Evolutionary conservation across 2,329 filamentous ascomycete genomes (phyloP).

Genomic region (Rutstroemia sp.): DNA sequence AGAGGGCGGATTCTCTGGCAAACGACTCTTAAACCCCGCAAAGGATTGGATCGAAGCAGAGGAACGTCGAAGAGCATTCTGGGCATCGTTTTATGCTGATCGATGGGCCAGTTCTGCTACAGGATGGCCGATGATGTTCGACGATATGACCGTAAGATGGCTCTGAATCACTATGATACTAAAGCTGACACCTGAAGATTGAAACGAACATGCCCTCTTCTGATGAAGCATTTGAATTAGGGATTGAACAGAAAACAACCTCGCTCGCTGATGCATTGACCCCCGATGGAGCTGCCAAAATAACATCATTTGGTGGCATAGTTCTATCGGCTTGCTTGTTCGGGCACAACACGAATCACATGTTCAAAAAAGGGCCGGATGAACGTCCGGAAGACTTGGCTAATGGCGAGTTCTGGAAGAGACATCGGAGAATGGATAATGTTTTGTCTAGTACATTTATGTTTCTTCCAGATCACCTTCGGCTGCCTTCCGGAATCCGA

Average conservation of each 20-base stretch:
- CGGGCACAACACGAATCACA: constrained; percentile 72
- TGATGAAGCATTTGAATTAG: constrained; percentile 67
- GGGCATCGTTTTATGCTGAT: constrained; percentile 77
- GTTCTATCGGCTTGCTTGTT: constrained; percentile 72
- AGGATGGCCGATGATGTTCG: constrained; percentile 79
- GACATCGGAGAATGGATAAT: constrained; percentile 77
- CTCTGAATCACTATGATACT: constrained; percentile 5
- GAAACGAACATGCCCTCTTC: constrained; percentile 72
- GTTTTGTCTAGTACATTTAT: constrained; percentile 71
- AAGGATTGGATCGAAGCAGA: constrained; percentile 75
- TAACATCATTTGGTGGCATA: constrained; percentile 67
- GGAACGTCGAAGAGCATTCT: constrained; percentile 79
- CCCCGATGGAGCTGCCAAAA: constrained; percentile 41
- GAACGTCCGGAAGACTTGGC: constrained; percentile 69
- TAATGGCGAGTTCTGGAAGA: constrained; percentile 75
- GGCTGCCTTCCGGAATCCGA: constrained; percentile 60
- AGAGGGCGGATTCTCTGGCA: constrained; percentile 49
- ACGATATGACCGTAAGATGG: constrained; percentile 50
- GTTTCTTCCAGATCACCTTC: constrained; percentile 66
- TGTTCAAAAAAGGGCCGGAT: constrained; percentile 62
- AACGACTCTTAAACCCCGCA: constrained; percentile 66
- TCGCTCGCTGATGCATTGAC: constrained; percentile 57
- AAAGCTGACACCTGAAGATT: constrained; percentile 16
- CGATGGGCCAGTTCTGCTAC: constrained; percentile 82
- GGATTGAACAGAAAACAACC: constrained; percentile 53